Base-by-base conservation (phyloP, 257 asterid species). In the Hygrophila difformis region DNA sequence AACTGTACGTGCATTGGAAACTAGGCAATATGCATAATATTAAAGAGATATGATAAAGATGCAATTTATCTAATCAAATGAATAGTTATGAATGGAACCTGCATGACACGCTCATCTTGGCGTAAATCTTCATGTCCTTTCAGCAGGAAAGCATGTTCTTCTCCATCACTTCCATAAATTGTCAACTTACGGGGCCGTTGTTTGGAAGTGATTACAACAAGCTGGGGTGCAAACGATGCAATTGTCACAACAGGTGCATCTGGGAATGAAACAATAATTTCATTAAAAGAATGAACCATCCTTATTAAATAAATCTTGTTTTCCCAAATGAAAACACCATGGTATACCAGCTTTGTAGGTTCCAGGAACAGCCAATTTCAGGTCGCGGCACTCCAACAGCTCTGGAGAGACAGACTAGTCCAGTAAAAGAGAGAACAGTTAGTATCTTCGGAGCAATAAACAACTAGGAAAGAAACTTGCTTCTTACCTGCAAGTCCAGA, bases 81-180 rank as follows among this genome's bases (percentile, higher is more conserved):
- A 33, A 16, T 52, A 12, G 39, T 44, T 10, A 29, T 20, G 38
- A 40, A 51, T 33, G 47, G 47, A 16, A 91, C 99, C 99, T 91
- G 99, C 99, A 91, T 91, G 58, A 91, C 99, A 57, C 99, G 99
- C 72, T 91, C 99, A 71, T 91, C 99, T 67, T 91, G 99, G 52
- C 99, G 97, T 46, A 91, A 73, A 68, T 91, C 99, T 69, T 91
- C 99, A 57, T 91, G 97, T 49, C 97, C 99, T 69, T 91, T 91
- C 53, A 91, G 73, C 79, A 91, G 64, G 65, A 91, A 91, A 57
- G 99, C 94, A 67, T 91, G 70, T 52, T 86, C 99, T 60, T 86
- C 84, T 50, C 99, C 99, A 60, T 91, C 93, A 76, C 93, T 91
- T 48, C 99, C 99, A 55, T 73, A 74, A 47, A 91, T 91, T 28